phyloP scores from a whole-genome alignment of 2,329 filamentous ascomycete genomes.

The Trichophyton mentagrophytes region DNA sequence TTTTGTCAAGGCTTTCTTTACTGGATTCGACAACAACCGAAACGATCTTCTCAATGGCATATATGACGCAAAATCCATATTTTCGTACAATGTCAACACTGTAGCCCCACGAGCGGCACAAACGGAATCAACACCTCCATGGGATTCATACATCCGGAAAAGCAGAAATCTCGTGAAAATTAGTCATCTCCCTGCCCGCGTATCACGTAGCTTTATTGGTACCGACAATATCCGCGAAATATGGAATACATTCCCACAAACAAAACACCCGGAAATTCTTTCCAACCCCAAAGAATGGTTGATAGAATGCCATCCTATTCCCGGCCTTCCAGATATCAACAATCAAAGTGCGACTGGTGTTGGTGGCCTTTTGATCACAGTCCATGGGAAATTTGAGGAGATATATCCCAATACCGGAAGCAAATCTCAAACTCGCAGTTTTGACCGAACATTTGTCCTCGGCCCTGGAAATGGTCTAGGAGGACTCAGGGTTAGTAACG shows the following conservation, averaged over 20 bases:
- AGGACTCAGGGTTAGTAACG: slow-evolving; percentile 63
- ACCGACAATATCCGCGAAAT: slow-evolving; percentile 50
- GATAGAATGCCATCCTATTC: slow-evolving; percentile 66
- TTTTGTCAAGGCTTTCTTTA: slow-evolving; percentile 63
- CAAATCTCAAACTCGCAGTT: slow-evolving; percentile 54
- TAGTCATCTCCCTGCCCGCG: slow-evolving; percentile 45
- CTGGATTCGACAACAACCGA: slow-evolving; percentile 60
- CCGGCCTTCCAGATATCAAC: slow-evolving; percentile 56
- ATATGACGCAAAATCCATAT: slow-evolving; percentile 64
- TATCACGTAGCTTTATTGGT: slow-evolving; percentile 55
- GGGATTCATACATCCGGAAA: slow-evolving; percentile 62
- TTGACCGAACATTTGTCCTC: slow-evolving; percentile 68
- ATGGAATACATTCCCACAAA: slow-evolving; percentile 59
- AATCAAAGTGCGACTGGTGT: slow-evolving; percentile 53
- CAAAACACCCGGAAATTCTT: slow-evolving; percentile 59
- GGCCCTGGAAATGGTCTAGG: slow-evolving; percentile 57
- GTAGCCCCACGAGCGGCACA: slow-evolving; percentile 41
- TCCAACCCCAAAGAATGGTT: slow-evolving; percentile 60
- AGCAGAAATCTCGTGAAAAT: slow-evolving; percentile 68
- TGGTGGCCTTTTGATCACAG: slow-evolving; percentile 61
- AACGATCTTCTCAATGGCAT: slow-evolving; percentile 49
- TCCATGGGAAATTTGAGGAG: slow-evolving; percentile 80
- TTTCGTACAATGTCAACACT: slow-evolving; percentile 63
- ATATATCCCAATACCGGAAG: slow-evolving; percentile 44
- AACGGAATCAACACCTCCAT: slow-evolving; percentile 36